Evolutionary conservation across 345 rosid genomes (phyloP), one percentile per base, ranked within the genome.

Genomic region (Hypericum androsaemum): DNA sequence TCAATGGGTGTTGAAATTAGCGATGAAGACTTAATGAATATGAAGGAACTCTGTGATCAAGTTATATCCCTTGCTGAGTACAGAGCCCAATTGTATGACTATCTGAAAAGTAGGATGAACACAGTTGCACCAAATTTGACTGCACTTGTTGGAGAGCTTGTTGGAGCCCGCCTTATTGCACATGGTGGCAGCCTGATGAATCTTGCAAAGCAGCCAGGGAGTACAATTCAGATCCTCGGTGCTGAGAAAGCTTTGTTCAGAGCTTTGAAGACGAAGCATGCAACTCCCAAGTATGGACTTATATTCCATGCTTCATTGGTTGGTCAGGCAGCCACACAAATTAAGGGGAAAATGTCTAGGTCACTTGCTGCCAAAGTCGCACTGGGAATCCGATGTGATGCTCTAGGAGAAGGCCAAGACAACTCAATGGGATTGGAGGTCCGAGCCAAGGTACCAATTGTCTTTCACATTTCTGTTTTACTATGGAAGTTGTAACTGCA

Each of bases 131-230:
- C 98, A 6, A 92, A 88, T 66, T 85, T 92, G 75, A 85, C 98
- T 58, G 84, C 85, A 41, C 80, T 92, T 7, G 98, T 92, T 0
- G 98, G 98, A 6, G 97, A 92, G 74, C 94, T 92, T 55, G 98
- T 88, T 1, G 97, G 98, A 47, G 97, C 95, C 60, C 95, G 94
- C 7, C 78, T 92, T 8, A 88, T 92, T 22, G 94, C 97, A n/a
- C 97, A 88, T 52, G 98, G 95, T 0, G 97, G 96, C 50, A 86
- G 97, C 71, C 78, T 88, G 67, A 43, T 85, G 68, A 92, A 88
- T 73, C 95, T 92, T 17, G 77, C 94, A 8, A 92, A 88, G 79
- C 94, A 83, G 66, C 97, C 97, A 40, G 96, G 98, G n/a, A 88
- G 97, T 72, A 85, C 88, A 0, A 67, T 87, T 67, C 98, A 87